Evolutionary conservation across 495 filamentous ascomycete species (phyloP).

Genomic region (Aspergillus leporis): DNA sequence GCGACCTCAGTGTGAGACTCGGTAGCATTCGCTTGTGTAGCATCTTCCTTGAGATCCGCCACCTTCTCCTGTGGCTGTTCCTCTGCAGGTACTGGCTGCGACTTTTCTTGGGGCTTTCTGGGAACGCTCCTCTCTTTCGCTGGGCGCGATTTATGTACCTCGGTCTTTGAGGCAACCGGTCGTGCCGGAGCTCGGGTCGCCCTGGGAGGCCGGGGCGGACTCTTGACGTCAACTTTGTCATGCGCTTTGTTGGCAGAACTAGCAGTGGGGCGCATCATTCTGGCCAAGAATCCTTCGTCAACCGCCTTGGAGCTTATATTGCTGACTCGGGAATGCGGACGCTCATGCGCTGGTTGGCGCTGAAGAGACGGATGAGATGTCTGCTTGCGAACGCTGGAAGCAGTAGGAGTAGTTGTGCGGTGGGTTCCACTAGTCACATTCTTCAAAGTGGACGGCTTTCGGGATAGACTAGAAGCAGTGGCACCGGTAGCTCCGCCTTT

Average conservation of each 20-base stretch:
- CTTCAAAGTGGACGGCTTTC: slow-evolving; percentile 48
- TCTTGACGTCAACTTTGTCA: slow-evolving; percentile 61
- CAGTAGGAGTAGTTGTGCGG: slow-evolving; percentile 25
- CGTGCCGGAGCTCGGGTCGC: slow-evolving; percentile 14
- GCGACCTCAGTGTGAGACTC: slow-evolving; percentile 13
- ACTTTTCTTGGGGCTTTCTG: slow-evolving; percentile 24
- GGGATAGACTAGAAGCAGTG: slow-evolving; percentile 34
- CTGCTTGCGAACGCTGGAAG: slow-evolving; percentile 33
- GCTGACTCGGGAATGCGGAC: slow-evolving; percentile 45
- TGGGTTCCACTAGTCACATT: slow-evolving; percentile 20
- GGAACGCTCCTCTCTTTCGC: slow-evolving; percentile 26
- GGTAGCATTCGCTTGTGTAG: slow-evolving; percentile 9
- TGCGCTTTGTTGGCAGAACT: slow-evolving; percentile 74
- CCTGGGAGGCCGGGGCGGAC: slow-evolving; percentile 32
- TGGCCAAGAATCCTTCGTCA: slow-evolving; percentile 77
- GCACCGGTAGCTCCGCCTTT: slow-evolving; percentile 42
- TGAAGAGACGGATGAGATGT: slow-evolving; percentile 43
- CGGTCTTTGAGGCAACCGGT: slow-evolving; percentile 29
- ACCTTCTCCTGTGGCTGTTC: slow-evolving; percentile 7
- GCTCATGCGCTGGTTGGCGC: slow-evolving; percentile 32
- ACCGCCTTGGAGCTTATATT: slow-evolving; percentile 46
- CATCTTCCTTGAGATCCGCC: slow-evolving; percentile 11
- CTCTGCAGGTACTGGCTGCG: slow-evolving; percentile 10
- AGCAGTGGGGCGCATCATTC: slow-evolving; percentile 92
- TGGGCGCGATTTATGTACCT: slow-evolving; percentile 19